Evolutionary conservation across 1,284 basidiomycete species (phyloP).

Genomic region (Tausonia pullulans): DNA sequence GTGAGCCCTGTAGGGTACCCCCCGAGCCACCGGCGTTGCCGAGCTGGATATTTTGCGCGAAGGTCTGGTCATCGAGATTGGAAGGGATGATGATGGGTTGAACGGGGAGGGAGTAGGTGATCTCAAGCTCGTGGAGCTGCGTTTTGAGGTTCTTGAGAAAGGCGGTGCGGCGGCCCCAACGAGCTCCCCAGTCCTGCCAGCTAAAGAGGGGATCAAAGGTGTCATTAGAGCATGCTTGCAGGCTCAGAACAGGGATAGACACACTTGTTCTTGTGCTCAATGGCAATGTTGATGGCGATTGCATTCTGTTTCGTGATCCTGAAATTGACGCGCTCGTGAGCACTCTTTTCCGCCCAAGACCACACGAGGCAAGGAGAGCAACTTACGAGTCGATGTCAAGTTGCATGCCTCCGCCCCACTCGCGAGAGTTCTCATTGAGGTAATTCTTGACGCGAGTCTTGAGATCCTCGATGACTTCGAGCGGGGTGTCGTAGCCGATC

Average conservation of each 20-base stretch:
- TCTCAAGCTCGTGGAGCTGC: slow-evolving; percentile 56
- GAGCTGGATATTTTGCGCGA: background rate
- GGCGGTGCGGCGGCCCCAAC: slow-evolving; percentile 45
- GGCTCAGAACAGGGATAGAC: too few species aligned
- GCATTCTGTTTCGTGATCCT: slow-evolving; percentile 27
- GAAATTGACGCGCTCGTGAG: slow-evolving; percentile 29
- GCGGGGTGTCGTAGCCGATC: slow-evolving; percentile 45
- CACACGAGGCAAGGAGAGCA: too few species aligned
- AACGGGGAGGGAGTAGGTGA: slow-evolving; percentile 55
- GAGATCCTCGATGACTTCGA: slow-evolving; percentile 50
- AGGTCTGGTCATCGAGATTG: slow-evolving; percentile 1
- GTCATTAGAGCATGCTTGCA: slow-evolving; percentile 17
- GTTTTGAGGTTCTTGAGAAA: slow-evolving; percentile 63
- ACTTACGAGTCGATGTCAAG: background rate
- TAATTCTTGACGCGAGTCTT: slow-evolving; percentile 49
- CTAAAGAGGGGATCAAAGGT: slow-evolving; percentile 48
- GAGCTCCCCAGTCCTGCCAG: slow-evolving; percentile 77
- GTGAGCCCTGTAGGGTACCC: background rate
- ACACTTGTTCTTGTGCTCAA: slow-evolving; percentile 50
- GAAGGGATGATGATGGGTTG: slow-evolving; percentile 52
- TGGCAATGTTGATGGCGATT: slow-evolving; percentile 47
- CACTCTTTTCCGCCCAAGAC: too few species aligned
- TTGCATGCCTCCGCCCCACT: slow-evolving; percentile 46
- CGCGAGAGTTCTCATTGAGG: slow-evolving; percentile 54
- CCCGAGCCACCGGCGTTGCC: background rate